Conservation (phyloP, 345 rosid genomes). For the Angophora floribunda region DNA sequence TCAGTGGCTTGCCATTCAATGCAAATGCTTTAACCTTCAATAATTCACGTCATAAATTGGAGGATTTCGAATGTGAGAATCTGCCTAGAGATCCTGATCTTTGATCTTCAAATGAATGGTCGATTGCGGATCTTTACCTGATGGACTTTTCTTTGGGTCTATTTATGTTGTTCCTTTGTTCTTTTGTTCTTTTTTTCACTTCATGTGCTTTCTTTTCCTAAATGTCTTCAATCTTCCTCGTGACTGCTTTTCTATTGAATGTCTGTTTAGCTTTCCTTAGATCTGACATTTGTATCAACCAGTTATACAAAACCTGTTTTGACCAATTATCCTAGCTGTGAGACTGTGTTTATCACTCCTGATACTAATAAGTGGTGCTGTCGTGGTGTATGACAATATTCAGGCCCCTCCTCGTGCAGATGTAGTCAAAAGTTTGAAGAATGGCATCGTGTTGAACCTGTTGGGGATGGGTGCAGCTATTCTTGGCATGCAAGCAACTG, state of each 20-base stretch:
- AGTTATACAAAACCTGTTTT: neutral
- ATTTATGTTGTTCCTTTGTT: neutral
- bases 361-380: neutral
- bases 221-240: neutral
- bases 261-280: neutral
- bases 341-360: neutral
- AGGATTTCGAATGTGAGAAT: neutral
- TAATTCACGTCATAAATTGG: neutral
- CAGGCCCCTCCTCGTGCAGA: constrained; percentile 99
- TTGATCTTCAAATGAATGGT: neutral
- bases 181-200: neutral
- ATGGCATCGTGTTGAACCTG: constrained; percentile 71
- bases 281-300: neutral
- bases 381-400: neutral
- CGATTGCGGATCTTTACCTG: neutral
- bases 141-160: neutral
- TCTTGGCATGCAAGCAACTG: constrained; percentile 96
- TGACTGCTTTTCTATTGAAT: neutral
- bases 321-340: neutral
- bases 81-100: neutral
- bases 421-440: constrained; percentile 85
- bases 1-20: neutral
- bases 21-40: neutral
- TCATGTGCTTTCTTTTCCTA: neutral
- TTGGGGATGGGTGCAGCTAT: constrained; percentile 93